Percentiles rank a stretch among this genome's conserved stretches.
Conservation (phyloP, 2,329 filamentous ascomycete species). For the Hypoxylon sp. region DNA sequence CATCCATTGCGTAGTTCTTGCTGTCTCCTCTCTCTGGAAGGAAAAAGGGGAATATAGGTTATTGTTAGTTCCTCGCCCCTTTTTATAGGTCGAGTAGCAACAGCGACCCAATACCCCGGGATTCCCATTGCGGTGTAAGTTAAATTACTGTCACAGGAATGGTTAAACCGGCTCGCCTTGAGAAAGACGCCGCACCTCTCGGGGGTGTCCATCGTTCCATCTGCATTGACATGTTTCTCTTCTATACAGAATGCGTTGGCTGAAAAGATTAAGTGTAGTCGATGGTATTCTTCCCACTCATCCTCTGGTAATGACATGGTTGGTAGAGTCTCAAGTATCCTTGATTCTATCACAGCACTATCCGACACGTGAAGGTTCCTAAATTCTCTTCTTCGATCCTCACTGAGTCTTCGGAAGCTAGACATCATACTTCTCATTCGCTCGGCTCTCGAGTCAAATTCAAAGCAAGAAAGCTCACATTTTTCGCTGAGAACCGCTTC, state of each 20-base stretch:
- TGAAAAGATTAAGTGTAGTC: not conserved
- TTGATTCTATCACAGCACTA: too few relatives aligned
- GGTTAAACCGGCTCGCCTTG: constrained; percentile 33
- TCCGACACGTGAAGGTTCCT: not conserved
- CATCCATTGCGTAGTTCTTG: not conserved
- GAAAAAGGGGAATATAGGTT: constrained; percentile 12
- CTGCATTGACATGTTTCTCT: not conserved
- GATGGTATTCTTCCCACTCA: not conserved
- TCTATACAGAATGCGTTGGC: constrained; percentile 21
- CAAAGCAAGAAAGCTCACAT: not conserved
- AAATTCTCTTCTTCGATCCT: not conserved
- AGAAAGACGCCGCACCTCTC: constrained; percentile 16
- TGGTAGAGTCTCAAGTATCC: not conserved
- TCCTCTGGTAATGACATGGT: not conserved
- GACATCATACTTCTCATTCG: not conserved
- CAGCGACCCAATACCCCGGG: constrained; percentile 2
- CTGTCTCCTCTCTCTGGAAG: not conserved
- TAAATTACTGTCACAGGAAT: constrained; percentile 34
- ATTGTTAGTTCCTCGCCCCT: constrained; percentile 26
- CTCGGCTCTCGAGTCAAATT: not conserved
- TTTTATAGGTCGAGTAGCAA: constrained; percentile 14
- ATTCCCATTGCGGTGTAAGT: not conserved
- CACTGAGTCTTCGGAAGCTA: not conserved
- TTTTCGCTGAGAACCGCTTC: constrained; percentile 19
- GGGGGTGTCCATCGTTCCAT: not conserved